Evolutionary conservation across 2,329 filamentous ascomycete species (phyloP), one percentile per base, ranked within the genome.

Genomic region (Exophiala spinifera): DNA sequence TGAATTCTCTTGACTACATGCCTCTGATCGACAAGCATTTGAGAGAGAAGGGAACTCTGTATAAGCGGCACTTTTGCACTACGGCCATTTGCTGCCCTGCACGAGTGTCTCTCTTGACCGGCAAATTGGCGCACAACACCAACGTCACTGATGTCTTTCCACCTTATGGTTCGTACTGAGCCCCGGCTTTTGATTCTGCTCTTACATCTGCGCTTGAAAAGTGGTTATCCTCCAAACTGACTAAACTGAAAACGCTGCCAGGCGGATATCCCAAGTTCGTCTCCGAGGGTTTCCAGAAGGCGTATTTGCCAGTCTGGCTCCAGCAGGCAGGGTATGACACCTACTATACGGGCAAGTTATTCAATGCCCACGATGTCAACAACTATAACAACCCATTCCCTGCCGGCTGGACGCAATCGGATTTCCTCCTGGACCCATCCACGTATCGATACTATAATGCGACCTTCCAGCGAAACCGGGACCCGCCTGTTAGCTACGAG

Each of bases 381-480:
- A 81, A 79, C 59, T 81, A 80, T 59, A 63, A 80, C 55, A 57
- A 60, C 2, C 72, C 72, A 0, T 63, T 67, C 44, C 64, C 66
- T 1, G 65, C 66, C 14, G 72, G 71, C 0, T 75, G 72, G 50
- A 74, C 59, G 10, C 68, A 66, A 4, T 72, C 70, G 0, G 74
- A 76, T 42, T 75, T 78, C 57, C 65, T 77, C 3, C 67, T 77
- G 7, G 70, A 73, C 47, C 70, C 70, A 2, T 68, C 65, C 60
- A 89, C 86, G 0, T 89, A 89, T 63, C 74, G 79, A 23, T 89
- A 88, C 64, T 75, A 83, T 21, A 87, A 88, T 64, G 74, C 81
- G 1, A 84, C 79, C 3, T 85, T 83, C 65, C 79, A 85, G 56
- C 76, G 81, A 8, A 85, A 88, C 61, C 49, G 43, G 17, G 77